Base-by-base conservation (phyloP, 1,139 yeast genomes). In the Lodderomyces margitis region DNA sequence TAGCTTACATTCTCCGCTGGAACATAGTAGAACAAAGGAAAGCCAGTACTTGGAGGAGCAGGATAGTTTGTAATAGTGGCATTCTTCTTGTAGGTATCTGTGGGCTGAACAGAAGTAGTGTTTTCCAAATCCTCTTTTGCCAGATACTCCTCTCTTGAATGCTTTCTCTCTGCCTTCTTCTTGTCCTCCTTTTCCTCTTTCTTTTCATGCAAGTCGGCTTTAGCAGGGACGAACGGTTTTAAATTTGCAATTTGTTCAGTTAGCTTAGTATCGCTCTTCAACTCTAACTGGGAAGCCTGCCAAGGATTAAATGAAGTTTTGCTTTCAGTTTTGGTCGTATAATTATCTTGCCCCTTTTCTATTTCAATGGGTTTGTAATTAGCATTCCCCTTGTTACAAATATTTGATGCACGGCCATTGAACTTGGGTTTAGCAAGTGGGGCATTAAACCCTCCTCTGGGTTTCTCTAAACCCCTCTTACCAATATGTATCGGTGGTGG, bases 401-500 rank as follows among this genome's bases (percentile, higher is more conserved):
- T 49, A 41, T 49, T 55, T 2, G 57, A 47, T 11, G 55, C 39
- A 31, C 44, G 39, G 14, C 46, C 46, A 35, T 43, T 50, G 31
- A 51, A 48, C 31, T 45, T 51, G 11, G 46, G 45, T 32, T 51
- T 51, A 5, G 39, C 14, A 20, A 16, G 16, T 7, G 31, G 8
- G 4, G 19, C 15, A 9, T 28, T 15, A 15, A n/a, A 25, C 5
- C 16, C 16, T n/a, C n/a, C 15, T n/a, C 15, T 5, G 5, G 39
- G 37, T 33, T 40, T 38, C 2, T 27, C 10, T 8, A 36, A 21
- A 1, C 65, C 56, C 45, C 70, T 66, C 54, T 75, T 73, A 40
- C 64, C 60, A 47, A 81, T 69, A 51, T 81, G 80, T 23, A 83
- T 81, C 3, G 91, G 91, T 6, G 91, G 88, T 4, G 91, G 91